phyloP scores from a whole-genome alignment of 305 asterid species.

The Solanum hybrid region DNA sequence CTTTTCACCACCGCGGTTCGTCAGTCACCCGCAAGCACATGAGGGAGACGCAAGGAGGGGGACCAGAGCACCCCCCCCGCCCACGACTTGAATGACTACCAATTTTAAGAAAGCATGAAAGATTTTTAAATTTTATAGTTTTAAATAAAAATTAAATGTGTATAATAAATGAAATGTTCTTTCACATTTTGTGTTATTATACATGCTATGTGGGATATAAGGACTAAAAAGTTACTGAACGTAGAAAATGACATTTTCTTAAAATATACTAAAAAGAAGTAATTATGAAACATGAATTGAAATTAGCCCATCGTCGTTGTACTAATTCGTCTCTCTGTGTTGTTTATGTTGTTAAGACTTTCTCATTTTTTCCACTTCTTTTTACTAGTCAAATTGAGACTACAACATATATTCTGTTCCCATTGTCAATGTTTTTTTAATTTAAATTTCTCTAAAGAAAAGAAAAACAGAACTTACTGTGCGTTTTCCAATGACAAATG shows the following conservation, averaged over 20 bases:
- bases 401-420: not conserved
- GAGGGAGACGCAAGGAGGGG: not conserved
- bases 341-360: not conserved
- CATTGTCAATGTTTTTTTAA: not conserved
- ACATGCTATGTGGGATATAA: not conserved
- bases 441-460: not conserved
- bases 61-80: not conserved
- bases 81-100: not conserved
- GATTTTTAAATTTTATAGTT: not conserved
- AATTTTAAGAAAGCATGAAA: not conserved
- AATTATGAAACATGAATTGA: not conserved
- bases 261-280: not conserved
- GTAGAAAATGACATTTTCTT: not conserved
- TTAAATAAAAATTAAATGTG: not conserved
- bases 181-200: not conserved
- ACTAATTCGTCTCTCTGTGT: not conserved
- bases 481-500: not conserved
- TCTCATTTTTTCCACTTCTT: not conserved
- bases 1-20: not conserved
- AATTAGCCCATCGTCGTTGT: not conserved
- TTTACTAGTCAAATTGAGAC: not conserved
- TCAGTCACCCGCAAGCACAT: not conserved
- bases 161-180: not conserved
- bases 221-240: not conserved
- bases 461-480: not conserved